A percentile compares a stretch with the other conserved stretches of the same genome.
These are phyloP conservation scores for Betula pendula DNA, from an alignment of 306 rosid genomes.

Conservation along the genomic window DNA sequence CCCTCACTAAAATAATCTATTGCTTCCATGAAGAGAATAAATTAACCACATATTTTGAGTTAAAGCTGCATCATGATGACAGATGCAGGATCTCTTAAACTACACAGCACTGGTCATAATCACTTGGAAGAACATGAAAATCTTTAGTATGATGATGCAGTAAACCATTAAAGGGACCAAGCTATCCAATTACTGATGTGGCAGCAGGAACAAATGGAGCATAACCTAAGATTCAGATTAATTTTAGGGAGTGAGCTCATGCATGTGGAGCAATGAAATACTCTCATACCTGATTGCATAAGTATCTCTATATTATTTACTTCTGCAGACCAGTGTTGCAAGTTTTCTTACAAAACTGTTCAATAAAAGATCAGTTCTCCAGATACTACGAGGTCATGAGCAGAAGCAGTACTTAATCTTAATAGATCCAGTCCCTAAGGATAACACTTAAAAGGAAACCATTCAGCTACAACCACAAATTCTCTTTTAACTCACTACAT, in stretches of 20 bases:
- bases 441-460: background rate
- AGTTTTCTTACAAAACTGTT: background rate
- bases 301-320: background rate
- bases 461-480: background rate
- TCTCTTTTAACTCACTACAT: background rate
- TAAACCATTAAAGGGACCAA: background rate
- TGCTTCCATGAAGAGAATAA: background rate
- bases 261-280: background rate
- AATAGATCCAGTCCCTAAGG: background rate
- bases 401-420: background rate
- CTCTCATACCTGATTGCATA: background rate
- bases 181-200: background rate
- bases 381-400: background rate
- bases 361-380: background rate
- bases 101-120: background rate
- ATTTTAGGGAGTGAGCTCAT: background rate
- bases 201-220: background rate
- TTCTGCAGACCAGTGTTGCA: background rate
- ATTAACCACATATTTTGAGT: background rate
- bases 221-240: background rate
- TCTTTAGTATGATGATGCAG: background rate
- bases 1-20: background rate
- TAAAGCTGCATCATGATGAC: background rate
- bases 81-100: background rate
- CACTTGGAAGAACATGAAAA: background rate